A percentile compares a stretch with the other conserved stretches of the same genome.
These are phyloP conservation scores for Scutellaria barbata DNA, from an alignment of 257 asterid genomes.

Conservation along the genomic window DNA sequence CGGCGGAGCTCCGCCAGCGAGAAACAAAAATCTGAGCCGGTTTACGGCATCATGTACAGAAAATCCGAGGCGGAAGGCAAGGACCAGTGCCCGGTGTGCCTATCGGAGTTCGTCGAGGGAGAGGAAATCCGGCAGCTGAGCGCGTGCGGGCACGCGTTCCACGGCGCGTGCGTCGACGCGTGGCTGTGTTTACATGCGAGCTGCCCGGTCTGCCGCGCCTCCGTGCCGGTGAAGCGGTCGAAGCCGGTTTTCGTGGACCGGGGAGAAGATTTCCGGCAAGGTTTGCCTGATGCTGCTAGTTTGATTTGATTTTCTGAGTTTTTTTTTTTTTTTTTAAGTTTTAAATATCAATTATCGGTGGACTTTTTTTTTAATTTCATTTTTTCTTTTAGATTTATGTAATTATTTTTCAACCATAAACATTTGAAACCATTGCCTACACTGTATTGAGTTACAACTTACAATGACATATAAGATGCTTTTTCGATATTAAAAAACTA, in stretches of 20 bases:
- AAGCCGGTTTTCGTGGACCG: conserved; percentile 18
- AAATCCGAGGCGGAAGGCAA: conserved; percentile 37
- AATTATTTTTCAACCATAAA: no score
- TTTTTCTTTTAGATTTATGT: neutral
- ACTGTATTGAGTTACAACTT: no score
- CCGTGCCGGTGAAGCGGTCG: conserved; percentile 44
- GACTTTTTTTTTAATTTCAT: neutral
- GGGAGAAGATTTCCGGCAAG: conserved; percentile 55
- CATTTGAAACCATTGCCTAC: no score
- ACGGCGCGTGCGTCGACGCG: conserved; percentile 61
- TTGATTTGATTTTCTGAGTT: conserved; percentile 39
- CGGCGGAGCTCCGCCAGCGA: conserved; percentile 32
- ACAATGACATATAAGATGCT: no score
- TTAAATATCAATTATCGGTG: neutral
- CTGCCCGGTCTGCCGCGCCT: conserved; percentile 77
- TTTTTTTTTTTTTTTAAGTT: neutral
- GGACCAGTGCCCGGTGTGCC: conserved; percentile 67
- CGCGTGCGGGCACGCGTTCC: conserved; percentile 61
- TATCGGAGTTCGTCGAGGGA: conserved; percentile 59
- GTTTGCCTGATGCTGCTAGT: conserved; percentile 60
- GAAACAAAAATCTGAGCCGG: conserved; percentile 31
- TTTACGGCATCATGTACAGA: conserved; percentile 37
- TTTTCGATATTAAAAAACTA: no score
- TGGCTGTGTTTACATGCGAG: conserved; percentile 62
- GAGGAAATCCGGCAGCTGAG: conserved; percentile 58